phyloP scores from a whole-genome alignment of 129 eudicot genomes.

The Cynara cardunculus region DNA sequence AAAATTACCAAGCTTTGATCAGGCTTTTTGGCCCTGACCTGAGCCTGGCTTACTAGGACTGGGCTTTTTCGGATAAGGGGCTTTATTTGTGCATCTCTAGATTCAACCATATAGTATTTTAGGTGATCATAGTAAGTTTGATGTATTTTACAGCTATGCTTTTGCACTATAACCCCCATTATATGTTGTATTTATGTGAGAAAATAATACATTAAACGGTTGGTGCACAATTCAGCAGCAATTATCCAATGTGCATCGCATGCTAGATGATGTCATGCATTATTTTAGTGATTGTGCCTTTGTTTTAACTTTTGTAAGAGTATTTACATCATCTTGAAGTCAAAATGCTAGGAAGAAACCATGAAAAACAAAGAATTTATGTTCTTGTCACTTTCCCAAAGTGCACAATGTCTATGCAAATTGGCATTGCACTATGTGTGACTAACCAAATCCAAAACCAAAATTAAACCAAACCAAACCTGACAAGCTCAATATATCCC shows the following conservation, averaged over 20 bases:
- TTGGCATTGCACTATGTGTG: conserved; percentile 16
- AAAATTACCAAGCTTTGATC: background rate
- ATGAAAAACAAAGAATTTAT: conserved; percentile 1
- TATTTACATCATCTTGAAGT: background rate
- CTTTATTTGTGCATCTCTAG: background rate
- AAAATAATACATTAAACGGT: background rate
- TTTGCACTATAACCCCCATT: background rate
- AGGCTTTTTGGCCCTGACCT: background rate
- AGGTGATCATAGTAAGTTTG: background rate
- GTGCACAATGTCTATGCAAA: conserved; percentile 2
- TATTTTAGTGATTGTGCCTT: conserved; percentile 6
- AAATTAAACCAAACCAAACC: background rate
- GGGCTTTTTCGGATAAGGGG: background rate
- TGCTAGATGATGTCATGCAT: background rate
- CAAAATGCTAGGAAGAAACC: conserved; percentile 17
- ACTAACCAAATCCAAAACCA: background rate
- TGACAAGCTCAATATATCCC: background rate
- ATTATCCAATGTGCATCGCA: background rate
- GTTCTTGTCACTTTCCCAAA: conserved; percentile 25
- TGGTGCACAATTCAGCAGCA: background rate
- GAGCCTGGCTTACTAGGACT: background rate
- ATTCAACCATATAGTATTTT: background rate
- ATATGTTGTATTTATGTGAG: background rate
- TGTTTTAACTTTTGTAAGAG: background rate
- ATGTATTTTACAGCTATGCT: background rate